Evolutionary conservation across 305 asterid species (phyloP).

Genomic region (Fraxinus sp.): DNA sequence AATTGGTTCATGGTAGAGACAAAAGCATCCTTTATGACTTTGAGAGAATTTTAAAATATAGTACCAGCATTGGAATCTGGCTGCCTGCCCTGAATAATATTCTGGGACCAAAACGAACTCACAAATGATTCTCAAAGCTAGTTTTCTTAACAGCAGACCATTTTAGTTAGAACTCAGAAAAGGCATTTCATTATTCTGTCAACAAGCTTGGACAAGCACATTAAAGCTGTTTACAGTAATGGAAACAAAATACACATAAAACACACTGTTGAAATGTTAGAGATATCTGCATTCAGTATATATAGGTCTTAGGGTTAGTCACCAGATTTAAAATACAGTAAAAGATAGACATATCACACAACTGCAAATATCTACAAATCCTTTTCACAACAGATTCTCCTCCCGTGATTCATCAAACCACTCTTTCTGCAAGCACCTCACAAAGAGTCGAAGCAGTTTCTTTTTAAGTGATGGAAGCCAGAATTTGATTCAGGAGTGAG

Average conservation of each 20-base stretch:
- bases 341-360: background rate
- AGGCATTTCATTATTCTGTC: background rate
- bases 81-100: background rate
- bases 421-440: background rate
- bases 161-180: background rate
- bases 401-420: background rate
- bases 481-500: background rate
- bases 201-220: slow-evolving; percentile 5
- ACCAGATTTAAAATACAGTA: slow-evolving; percentile 2
- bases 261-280: background rate
- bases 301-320: background rate
- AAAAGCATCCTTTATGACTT: background rate
- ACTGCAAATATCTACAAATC: background rate
- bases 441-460: background rate
- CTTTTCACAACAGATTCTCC: background rate
- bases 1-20: background rate
- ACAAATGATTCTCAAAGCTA: slow-evolving; percentile 8
- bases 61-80: background rate
- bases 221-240: background rate
- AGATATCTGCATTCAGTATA: background rate
- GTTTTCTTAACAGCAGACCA: background rate
- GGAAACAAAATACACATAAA: background rate
- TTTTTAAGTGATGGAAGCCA: background rate
- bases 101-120: slow-evolving; percentile 3
- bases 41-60: background rate